Conservation (phyloP, 768 basidiomycete genomes). For the Roridomyces roridus region DNA sequence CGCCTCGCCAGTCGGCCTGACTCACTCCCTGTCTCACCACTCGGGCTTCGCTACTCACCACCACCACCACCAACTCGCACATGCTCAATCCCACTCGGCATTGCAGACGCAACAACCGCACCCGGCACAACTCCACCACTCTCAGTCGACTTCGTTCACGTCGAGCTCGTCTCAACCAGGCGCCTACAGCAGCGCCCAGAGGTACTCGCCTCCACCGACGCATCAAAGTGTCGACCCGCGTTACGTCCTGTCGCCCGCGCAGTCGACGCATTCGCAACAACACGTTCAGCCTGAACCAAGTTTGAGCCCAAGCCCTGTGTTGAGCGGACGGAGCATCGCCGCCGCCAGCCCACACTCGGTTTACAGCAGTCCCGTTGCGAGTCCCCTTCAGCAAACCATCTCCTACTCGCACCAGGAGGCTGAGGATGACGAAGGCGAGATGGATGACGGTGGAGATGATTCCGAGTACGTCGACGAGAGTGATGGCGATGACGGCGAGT, state of each 20-base stretch:
- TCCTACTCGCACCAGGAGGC: not conserved
- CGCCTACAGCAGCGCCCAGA: no score
- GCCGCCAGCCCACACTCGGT: no score
- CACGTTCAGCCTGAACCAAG: not conserved
- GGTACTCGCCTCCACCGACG: no score
- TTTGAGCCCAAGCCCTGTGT: not conserved
- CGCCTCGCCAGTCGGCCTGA: no score
- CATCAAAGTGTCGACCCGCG: no score
- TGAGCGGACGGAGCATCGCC: no score
- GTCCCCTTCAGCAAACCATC: not conserved
- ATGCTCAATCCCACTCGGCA: not conserved
- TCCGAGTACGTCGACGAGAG: conserved; percentile 25
- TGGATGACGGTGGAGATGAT: conserved; percentile 27
- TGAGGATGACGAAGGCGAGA: conserved; percentile 19
- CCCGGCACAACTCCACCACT: no score
- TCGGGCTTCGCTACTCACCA: not conserved
- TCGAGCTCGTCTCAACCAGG: no score
- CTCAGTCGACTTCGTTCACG: no score
- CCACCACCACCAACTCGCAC: not conserved
- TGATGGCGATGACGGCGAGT: conserved; percentile 26
- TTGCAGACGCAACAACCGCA: not conserved
- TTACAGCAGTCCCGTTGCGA: no score
- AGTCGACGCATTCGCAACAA: not conserved
- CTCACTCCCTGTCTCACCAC: not conserved
- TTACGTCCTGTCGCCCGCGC: not conserved